Evolutionary conservation across 2,329 filamentous ascomycete genomes (phyloP).

Genomic region (Aspergillus aculeatus): DNA sequence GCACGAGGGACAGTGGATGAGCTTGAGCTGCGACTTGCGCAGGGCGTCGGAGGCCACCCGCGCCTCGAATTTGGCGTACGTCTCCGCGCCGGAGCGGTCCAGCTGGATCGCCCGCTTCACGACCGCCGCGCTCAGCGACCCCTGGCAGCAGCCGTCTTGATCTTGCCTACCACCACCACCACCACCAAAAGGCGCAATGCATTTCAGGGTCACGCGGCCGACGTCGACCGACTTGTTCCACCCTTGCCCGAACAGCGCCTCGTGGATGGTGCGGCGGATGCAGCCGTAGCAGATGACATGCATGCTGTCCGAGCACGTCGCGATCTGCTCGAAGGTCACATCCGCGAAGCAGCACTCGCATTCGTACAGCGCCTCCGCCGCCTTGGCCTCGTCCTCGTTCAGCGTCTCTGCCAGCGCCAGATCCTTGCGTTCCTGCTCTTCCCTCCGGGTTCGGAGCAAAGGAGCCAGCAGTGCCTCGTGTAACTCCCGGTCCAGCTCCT

Average conservation of each 20-base stretch:
- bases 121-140: conserved; percentile 68
- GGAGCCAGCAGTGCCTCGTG: conserved; percentile 38
- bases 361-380: conserved; percentile 45
- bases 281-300: conserved; percentile 65
- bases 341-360: conserved; percentile 51
- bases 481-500: conserved; percentile 46
- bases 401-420: conserved; percentile 41
- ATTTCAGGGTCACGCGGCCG: conserved; percentile 71
- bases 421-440: conserved; percentile 40
- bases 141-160: conserved; percentile 53
- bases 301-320: conserved; percentile 42
- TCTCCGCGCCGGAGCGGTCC: conserved; percentile 68
- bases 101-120: conserved; percentile 71
- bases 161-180: conserved; percentile 53
- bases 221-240: conserved; percentile 79
- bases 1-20: conserved; percentile 88
- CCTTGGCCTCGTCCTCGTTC: conserved; percentile 45
- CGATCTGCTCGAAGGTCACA: conserved; percentile 49
- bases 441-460: conserved; percentile 34
- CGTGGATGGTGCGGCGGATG: conserved; percentile 75
- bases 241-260: conserved; percentile 89
- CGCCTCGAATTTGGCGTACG: conserved; percentile 73
- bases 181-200: conserved; percentile 70
- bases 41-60: conserved; percentile 75
- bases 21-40: conserved; percentile 67